Conservation (phyloP, 495 filamentous ascomycete species). For the Chaetomium cochliodes region DNA sequence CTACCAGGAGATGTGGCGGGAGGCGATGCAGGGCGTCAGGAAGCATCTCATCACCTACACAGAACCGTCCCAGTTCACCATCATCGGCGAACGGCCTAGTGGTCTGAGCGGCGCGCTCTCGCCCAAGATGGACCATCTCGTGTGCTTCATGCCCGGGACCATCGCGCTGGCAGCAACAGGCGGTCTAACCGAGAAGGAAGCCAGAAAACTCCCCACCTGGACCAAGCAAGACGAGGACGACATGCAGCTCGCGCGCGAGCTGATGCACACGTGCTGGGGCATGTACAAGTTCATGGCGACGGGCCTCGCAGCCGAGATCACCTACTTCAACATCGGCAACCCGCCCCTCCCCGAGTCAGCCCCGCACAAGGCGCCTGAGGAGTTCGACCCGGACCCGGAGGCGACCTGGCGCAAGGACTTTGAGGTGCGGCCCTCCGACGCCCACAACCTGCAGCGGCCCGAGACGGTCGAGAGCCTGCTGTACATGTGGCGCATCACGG, state of each 20-base stretch:
- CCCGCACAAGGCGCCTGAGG: constrained; percentile 47
- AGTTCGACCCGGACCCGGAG: constrained; percentile 50
- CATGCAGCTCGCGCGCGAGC: constrained; percentile 77
- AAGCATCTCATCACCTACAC: constrained; percentile 92
- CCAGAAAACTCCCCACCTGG: constrained; percentile 70
- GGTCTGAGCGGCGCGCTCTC: constrained; percentile 64
- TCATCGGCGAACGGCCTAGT: constrained; percentile 79
- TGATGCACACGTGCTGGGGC: constrained; percentile 97
- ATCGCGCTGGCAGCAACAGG: constrained; percentile 87
- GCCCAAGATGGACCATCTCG: constrained; percentile 97
- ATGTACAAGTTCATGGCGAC: constrained; percentile 88
- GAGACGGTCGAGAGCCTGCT: constrained; percentile 94
- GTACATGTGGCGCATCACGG: constrained; percentile 98
- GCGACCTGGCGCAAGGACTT: constrained; percentile 72
- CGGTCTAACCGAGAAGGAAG: constrained; percentile 69
- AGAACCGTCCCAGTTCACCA: constrained; percentile 71
- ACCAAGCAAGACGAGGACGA: constrained; percentile 76
- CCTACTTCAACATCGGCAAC: constrained; percentile 74
- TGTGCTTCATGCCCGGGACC: constrained; percentile 96
- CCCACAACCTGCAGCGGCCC: constrained; percentile 92
- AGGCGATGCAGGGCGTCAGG: constrained; percentile 78
- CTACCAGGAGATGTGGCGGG: constrained; percentile 90
- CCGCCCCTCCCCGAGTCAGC: constrained; percentile 58
- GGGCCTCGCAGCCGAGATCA: constrained; percentile 88
- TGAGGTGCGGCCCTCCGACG: constrained; percentile 69